Evolutionary conservation across 2,329 filamentous ascomycete species (phyloP).

Genomic region (Colletotrichum cuscutae): DNA sequence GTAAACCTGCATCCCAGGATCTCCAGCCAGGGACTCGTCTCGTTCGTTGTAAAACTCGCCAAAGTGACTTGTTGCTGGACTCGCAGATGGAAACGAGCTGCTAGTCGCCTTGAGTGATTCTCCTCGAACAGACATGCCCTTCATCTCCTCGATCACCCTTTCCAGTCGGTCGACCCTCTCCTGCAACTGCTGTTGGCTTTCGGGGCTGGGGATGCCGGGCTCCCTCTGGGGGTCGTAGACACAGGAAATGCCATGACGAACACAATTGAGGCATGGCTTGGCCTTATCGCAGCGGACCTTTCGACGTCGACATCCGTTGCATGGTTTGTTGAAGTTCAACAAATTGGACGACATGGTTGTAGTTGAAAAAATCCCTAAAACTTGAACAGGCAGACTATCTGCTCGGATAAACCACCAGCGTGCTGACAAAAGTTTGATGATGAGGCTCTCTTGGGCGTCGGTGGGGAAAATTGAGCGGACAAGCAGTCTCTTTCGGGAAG

Average conservation of each 20-base stretch:
- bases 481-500: background rate
- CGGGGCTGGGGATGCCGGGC: background rate
- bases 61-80: background rate
- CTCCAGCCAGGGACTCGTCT: slow-evolving; percentile 15
- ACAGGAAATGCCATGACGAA: slow-evolving; percentile 25
- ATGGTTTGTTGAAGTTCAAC: slow-evolving; percentile 28
- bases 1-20: slow-evolving; percentile 31
- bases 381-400: slow-evolving; percentile 6
- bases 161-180: slow-evolving; percentile 29
- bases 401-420: slow-evolving; percentile 1
- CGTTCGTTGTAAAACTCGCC: slow-evolving; percentile 9
- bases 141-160: slow-evolving; percentile 27
- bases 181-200: slow-evolving; percentile 28
- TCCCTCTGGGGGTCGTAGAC: slow-evolving; percentile 26
- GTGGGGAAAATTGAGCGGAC: background rate
- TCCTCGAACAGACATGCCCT: slow-evolving; percentile 5
- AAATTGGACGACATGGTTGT: slow-evolving; percentile 20
- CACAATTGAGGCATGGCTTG: slow-evolving; percentile 29
- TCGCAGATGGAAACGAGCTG: slow-evolving; percentile 3
- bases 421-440: background rate
- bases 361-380: background rate
- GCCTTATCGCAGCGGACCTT: slow-evolving; percentile 34
- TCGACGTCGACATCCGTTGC: slow-evolving; percentile 24
- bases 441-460: background rate
- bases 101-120: background rate